These are phyloP conservation scores for Acer yangbiense DNA, from an alignment of 345 rosid species.

Conservation along the genomic window DNA sequence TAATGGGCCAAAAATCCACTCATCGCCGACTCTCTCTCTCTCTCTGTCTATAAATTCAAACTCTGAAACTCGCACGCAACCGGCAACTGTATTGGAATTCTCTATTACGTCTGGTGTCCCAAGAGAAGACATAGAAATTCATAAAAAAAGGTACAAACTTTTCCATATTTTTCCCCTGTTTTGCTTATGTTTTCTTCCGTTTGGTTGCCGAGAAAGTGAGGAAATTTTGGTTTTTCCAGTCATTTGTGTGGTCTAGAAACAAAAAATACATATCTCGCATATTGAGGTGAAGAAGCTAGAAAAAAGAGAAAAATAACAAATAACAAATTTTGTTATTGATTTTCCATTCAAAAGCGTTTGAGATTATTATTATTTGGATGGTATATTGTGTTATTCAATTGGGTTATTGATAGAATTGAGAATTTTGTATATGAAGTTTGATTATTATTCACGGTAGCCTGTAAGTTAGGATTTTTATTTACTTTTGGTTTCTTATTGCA, in stretches of 20 bases:
- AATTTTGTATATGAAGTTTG: too few relatives aligned
- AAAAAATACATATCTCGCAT: background rate
- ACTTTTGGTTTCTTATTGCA: background rate
- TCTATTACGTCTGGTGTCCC: background rate
- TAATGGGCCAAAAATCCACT: background rate
- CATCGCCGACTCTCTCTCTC: background rate
- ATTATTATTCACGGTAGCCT: too few relatives aligned
- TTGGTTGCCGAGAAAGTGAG: background rate
- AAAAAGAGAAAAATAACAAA: too few relatives aligned
- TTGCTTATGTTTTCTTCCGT: background rate
- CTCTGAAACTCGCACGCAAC: background rate
- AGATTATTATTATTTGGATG: background rate
- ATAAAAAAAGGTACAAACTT: constrained; percentile 18
- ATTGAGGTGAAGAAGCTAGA: background rate
- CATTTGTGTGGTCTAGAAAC: background rate
- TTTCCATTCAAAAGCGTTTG: background rate
- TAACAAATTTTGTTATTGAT: background rate
- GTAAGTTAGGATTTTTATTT: too few relatives aligned
- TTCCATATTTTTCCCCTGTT: background rate
- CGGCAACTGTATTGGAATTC: background rate
- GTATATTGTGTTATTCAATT: background rate
- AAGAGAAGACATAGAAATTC: too few relatives aligned
- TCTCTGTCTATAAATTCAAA: background rate
- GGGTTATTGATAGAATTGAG: background rate
- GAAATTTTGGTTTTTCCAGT: background rate